These are phyloP conservation scores for Phytophthora uliginosa DNA, from an alignment of 352 stramenopile species.

Conservation along the genomic window DNA sequence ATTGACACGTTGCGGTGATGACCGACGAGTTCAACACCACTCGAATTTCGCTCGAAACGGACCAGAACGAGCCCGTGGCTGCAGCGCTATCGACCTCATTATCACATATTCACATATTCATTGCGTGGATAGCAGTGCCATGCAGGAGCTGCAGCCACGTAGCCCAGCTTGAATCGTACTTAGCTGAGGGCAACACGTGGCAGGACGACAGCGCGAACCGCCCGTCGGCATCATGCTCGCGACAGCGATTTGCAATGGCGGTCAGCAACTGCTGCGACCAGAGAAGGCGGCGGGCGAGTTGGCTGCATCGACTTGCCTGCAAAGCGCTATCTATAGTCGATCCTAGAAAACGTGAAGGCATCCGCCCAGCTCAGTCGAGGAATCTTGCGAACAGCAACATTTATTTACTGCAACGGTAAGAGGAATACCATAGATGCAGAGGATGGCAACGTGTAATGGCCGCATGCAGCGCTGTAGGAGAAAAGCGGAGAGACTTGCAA, in stretches of 20 bases:
- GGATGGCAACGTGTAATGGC: neutral
- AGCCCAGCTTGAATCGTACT: slow-evolving; percentile 27
- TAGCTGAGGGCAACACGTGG: slow-evolving; percentile 36
- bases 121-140: neutral
- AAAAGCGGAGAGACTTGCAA: neutral
- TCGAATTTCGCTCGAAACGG: slow-evolving; percentile 4
- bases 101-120: neutral
- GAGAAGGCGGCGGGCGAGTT: slow-evolving; percentile 2
- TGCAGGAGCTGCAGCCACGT: slow-evolving; percentile 17
- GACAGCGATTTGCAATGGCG: slow-evolving; percentile 28
- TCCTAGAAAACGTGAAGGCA: slow-evolving; percentile 17
- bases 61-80: slow-evolving; percentile 22
- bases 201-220: slow-evolving; percentile 21
- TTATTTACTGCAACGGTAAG: neutral
- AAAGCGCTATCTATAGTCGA: slow-evolving; percentile 26
- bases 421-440: neutral
- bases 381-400: slow-evolving; percentile 33
- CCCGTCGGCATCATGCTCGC: slow-evolving; percentile 12
- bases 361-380: slow-evolving; percentile 13
- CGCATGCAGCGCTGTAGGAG: neutral
- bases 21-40: neutral
- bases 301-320: slow-evolving; percentile 10
- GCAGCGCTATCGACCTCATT: neutral
- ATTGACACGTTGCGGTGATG: neutral
- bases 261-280: neutral